Base-by-base conservation (phyloP, 1,284 basidiomycete genomes). In the Cryptococcus jaspeensis region DNA sequence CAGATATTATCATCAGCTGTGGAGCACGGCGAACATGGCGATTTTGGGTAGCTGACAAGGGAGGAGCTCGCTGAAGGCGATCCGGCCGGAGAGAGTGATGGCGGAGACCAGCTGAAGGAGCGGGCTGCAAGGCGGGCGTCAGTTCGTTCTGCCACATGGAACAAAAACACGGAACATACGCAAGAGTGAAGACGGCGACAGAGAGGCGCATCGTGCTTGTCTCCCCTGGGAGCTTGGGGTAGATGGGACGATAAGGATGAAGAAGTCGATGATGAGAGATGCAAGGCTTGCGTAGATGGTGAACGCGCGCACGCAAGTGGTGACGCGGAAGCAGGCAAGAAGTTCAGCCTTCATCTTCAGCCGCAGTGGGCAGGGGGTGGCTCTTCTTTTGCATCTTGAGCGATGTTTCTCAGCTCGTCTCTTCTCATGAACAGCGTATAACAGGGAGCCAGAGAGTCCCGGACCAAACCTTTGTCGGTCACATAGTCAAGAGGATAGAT, bases 1-100 rank as follows among this genome's bases (percentile, higher is more conserved):
- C 15, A 23, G 13, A 12, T 18, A 43, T 43, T n/a, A 15, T 20
- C 7, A 11, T n/a, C 18, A 20, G 41, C 12, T 43, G 41, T 18
- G n/a, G 15, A 20, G 3, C 18, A 20, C 11, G 41, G 5, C 15
- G 28, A 11, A 46, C 11, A 46, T 18, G 7, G 12, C 18, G 16
- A 16, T 46, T 20, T 12, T 43, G 15, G 6, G n/a, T 52, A 35
- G 51, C 52, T 25, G 37, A 60, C 59, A 22, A 20, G 55, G 38
- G 2, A 56, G 48, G 36, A 60, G 7, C 50, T 54, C 39, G 16
- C 45, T 50, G 38, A 57, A 60, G 28, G 55, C 51, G n/a, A 60
- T 55, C 35, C 52, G 51, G n/a, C 59, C 59, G 32, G 52, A 44
- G 12, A 60, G 41, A 5, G 55, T 57, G 5, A 50, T 52, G 11